These are phyloP conservation scores for Neodidymelliopsis sp. DNA, from an alignment of 2,329 filamentous ascomycete species.

Conservation along the genomic window DNA sequence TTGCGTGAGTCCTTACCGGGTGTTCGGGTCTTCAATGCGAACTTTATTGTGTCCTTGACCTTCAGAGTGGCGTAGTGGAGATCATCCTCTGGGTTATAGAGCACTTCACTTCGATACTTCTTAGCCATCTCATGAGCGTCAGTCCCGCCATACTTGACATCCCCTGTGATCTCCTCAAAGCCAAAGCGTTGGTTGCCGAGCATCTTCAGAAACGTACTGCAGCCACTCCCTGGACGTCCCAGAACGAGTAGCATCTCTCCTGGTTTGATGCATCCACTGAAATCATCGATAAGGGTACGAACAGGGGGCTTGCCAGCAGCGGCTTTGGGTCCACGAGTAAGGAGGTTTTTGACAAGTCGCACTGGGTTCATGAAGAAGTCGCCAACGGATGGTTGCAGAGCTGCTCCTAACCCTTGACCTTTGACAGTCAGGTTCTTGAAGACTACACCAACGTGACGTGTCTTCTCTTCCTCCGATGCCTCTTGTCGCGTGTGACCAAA, in stretches of 20 bases:
- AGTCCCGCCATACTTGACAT: conserved; percentile 63
- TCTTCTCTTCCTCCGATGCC: conserved; percentile 73
- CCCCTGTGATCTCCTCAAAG: conserved; percentile 65
- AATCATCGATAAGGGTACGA: conserved; percentile 70
- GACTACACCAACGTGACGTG: conserved; percentile 71
- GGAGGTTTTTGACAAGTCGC: conserved; percentile 60
- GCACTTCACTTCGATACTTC: conserved; percentile 69
- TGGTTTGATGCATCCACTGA: conserved; percentile 73
- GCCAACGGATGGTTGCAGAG: conserved; percentile 66
- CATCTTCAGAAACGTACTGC: conserved; percentile 74
- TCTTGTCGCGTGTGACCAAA: conserved; percentile 71
- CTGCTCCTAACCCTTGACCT: conserved; percentile 66
- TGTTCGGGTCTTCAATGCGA: conserved; percentile 73
- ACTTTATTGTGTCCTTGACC: conserved; percentile 75
- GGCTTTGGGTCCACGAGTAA: conserved; percentile 52
- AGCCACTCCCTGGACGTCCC: conserved; percentile 73
- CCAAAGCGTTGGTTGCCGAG: conserved; percentile 70
- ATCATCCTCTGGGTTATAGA: conserved; percentile 82
- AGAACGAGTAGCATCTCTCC: conserved; percentile 77
- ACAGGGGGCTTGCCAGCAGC: conserved; percentile 61
- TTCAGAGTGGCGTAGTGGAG: conserved; percentile 81
- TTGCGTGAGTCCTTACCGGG: conserved; percentile 68
- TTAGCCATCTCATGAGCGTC: conserved; percentile 60
- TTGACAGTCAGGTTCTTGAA: conserved; percentile 71
- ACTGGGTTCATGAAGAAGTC: conserved; percentile 69